Base-by-base conservation (phyloP, 2,329 filamentous ascomycete species). In the Monilinia aucupariae region DNA sequence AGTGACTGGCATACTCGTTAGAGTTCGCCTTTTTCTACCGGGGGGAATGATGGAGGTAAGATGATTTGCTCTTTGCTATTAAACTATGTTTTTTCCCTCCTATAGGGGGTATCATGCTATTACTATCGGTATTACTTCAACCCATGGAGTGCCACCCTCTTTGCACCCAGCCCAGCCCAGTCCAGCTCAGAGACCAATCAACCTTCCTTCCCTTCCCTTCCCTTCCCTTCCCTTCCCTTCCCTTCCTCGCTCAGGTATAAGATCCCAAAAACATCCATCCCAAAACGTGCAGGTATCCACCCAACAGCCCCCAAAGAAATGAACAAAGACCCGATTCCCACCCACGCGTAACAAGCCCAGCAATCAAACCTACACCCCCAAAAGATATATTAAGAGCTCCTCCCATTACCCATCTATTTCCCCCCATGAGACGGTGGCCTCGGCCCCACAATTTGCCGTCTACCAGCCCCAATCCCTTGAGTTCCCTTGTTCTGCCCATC, bases 371-470 rank as follows among this genome's bases (percentile, higher is more conserved):
- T 0, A 10, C n/a, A 34, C 17, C 41, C 17, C 8, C n/a, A 25
- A 13, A 22, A 10, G 41, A 47, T 20, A 3, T 34, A 22, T 47
- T 7, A 20, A 56, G 20, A 12, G n/a, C 27, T 47, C 8, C 41
- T 25, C 30, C 25, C 32, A 59, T 52, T 32, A 30, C 17, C 4
- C 22, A 52, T 49, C 12, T 39, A 59, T 51, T 27, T 27, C 7
- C 56, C 45, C n/a, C 32, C 22, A 20, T 51, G 37, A 51, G 69
- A 68, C 27, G 88, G 78, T 54, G 89, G 88, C 72, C 89, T 79
- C 0, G 89, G 89, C 13, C 90, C 90, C n/a, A 90, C 86, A 74
- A 93, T 92, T 78, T 90, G 89, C 72, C 90, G 82, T 72, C 87
- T 80, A 0, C 86, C 86, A 0, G 86, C 85, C 48, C 90, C 88